phyloP scores from a whole-genome alignment of 2,329 filamentous ascomycete genomes.

The Fusarium keratoplasticum region DNA sequence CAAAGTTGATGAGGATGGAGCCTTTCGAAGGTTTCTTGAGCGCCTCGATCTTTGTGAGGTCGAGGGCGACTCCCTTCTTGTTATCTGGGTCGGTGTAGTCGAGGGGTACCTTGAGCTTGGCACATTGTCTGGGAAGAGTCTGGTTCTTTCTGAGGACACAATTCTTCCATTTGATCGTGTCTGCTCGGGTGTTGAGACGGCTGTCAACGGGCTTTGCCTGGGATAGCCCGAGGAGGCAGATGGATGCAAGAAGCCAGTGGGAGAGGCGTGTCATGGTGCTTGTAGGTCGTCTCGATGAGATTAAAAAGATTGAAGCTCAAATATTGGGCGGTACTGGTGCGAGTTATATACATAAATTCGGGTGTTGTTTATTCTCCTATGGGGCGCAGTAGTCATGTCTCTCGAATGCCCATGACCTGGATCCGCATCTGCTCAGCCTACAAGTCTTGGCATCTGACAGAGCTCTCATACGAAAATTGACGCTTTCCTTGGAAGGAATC shows the following conservation, averaged over 20 bases:
- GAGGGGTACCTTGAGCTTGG: constrained; percentile 17
- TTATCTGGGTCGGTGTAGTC: constrained; percentile 17
- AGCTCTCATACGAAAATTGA: background rate
- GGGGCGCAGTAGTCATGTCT: background rate
- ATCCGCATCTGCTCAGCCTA: background rate
- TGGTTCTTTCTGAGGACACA: background rate
- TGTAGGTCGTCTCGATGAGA: background rate
- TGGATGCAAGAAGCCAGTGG: background rate
- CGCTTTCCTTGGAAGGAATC: background rate
- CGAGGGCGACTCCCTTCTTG: constrained; percentile 11
- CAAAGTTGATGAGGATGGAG: constrained; percentile 48
- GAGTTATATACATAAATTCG: background rate
- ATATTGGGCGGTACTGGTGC: background rate
- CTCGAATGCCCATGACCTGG: background rate
- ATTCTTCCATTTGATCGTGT: constrained; percentile 8
- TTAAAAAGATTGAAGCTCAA: background rate
- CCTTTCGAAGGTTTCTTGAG: constrained; percentile 39
- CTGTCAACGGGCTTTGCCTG: background rate
- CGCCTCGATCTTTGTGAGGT: constrained; percentile 20
- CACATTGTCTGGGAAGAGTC: constrained; percentile 8
- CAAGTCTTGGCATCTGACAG: background rate
- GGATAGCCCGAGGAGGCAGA: background rate
- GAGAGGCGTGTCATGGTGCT: background rate
- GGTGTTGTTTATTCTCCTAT: background rate
- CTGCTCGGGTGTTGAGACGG: background rate